These are phyloP conservation scores for Termitomyces sp. DNA, from an alignment of 1,284 basidiomycete species.

Conservation along the genomic window DNA sequence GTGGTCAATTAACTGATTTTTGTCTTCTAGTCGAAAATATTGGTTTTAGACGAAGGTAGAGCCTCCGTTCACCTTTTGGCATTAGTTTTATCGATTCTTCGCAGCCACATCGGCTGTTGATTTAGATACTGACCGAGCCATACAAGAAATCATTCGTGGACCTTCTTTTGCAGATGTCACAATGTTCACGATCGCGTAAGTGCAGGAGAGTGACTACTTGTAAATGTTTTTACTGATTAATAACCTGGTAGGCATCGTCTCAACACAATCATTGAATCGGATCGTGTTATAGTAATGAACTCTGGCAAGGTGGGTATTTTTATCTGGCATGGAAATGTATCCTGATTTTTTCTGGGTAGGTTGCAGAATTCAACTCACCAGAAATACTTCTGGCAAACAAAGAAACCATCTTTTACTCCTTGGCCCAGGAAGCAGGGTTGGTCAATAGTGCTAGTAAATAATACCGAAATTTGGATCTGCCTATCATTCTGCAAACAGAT, in stretches of 20 bases:
- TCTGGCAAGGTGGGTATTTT: constrained; percentile 52
- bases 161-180: constrained; percentile 68
- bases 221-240: not conserved
- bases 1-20: constrained; percentile 36
- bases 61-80: not conserved
- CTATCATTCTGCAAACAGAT: too few species aligned
- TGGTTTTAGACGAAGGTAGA: constrained; percentile 71
- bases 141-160: constrained; percentile 78
- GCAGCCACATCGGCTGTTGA: constrained; percentile 81
- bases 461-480: too few species aligned
- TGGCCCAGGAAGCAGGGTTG: constrained; percentile 55
- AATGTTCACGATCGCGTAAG: constrained; percentile 79
- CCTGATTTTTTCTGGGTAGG: constrained; percentile 25
- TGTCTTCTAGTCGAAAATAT: constrained; percentile 40
- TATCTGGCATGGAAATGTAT: not conserved
- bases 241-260: constrained; percentile 63
- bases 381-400: constrained; percentile 52
- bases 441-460: constrained; percentile 12
- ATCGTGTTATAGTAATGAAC: constrained; percentile 81
- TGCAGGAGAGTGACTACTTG: not conserved
- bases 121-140: constrained; percentile 83
- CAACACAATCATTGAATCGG: constrained; percentile 88
- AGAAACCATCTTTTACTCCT: constrained; percentile 49
- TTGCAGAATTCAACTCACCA: constrained; percentile 74
- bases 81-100: not conserved